A percentile compares a stretch with the other conserved stretches of the same genome.
Conservation (phyloP, 2,329 filamentous ascomycete species). For the Fusarium cicatricum region DNA sequence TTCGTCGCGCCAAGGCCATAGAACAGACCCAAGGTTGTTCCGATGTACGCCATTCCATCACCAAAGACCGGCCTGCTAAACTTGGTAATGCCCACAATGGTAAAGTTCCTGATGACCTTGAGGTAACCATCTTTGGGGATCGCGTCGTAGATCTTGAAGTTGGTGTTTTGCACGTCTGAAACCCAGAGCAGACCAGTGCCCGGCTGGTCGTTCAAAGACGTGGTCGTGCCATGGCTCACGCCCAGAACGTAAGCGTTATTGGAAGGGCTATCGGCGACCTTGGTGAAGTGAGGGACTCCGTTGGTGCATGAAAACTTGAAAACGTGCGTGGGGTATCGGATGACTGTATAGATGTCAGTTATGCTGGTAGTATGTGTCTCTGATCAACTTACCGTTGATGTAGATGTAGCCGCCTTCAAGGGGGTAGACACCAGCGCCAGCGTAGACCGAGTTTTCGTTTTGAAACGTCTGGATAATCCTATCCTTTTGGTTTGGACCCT, state of each 20-base stretch:
- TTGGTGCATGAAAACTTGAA: conserved; percentile 65
- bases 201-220: conserved; percentile 60
- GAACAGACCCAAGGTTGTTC: conserved; percentile 58
- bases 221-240: conserved; percentile 64
- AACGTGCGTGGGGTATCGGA: conserved; percentile 62
- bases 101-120: conserved; percentile 59
- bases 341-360: conserved; percentile 47
- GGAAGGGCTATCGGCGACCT: conserved; percentile 59
- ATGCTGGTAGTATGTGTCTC: rapidly evolving
- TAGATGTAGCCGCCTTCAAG: conserved; percentile 59
- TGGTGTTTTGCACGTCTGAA: conserved; percentile 61
- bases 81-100: conserved; percentile 61
- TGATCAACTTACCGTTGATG: conserved; percentile 46
- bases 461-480: conserved; percentile 56
- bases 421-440: conserved; percentile 57
- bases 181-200: conserved; percentile 66
- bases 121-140: conserved; percentile 57
- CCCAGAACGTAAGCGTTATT: conserved; percentile 62
- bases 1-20: conserved; percentile 66
- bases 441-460: conserved; percentile 56
- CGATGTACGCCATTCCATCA: conserved; percentile 63
- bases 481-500: conserved; percentile 48
- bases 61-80: conserved; percentile 67
- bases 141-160: conserved; percentile 62
- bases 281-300: conserved; percentile 62